Evolutionary conservation across 805 yeast genomes (phyloP).

Genomic region (Crinitomyces ghanaensis): DNA sequence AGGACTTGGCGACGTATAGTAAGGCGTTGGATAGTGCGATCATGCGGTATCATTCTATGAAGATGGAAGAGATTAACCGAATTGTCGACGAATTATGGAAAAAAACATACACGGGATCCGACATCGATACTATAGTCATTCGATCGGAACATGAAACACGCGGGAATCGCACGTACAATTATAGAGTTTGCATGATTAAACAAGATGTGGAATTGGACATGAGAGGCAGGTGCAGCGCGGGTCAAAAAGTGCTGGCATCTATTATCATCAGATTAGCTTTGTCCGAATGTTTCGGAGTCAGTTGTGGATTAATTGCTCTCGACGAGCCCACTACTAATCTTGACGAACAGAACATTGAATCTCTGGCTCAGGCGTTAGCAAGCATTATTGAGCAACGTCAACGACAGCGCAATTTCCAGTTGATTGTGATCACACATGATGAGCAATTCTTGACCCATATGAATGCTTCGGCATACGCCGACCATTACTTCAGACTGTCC

Average conservation of each 20-base stretch:
- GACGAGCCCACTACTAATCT: constrained; percentile 98
- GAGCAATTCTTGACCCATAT: constrained; percentile 78
- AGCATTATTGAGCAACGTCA: constrained; percentile 64
- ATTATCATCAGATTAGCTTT: constrained; percentile 83
- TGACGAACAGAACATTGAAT: constrained; percentile 79
- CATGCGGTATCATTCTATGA: constrained; percentile 80
- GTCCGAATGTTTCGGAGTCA: constrained; percentile 90
- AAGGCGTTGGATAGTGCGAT: constrained; percentile 87
- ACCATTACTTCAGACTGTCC: constrained; percentile 70
- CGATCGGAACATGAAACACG: constrained; percentile 58
- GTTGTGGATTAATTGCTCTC: constrained; percentile 89
- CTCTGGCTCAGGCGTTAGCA: constrained; percentile 71
- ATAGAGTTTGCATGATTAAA: constrained; percentile 90
- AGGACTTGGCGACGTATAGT: constrained; percentile 70
- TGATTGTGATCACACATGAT: constrained; percentile 94
- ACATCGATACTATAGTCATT: constrained; percentile 81
- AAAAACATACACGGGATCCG: constrained; percentile 87
- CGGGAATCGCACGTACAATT: constrained; percentile 65
- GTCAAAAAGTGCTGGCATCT: constrained; percentile 89
- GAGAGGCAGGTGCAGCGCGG: constrained; percentile 98
- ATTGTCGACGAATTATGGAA: constrained; percentile 90
- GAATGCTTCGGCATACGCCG: constrained; percentile 77
- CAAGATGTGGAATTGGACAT: constrained; percentile 87
- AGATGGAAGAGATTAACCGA: constrained; percentile 86
- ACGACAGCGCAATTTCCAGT: constrained; percentile 78